Conservation (phyloP, 768 basidiomycete species). For the Royoungia palumana region DNA sequence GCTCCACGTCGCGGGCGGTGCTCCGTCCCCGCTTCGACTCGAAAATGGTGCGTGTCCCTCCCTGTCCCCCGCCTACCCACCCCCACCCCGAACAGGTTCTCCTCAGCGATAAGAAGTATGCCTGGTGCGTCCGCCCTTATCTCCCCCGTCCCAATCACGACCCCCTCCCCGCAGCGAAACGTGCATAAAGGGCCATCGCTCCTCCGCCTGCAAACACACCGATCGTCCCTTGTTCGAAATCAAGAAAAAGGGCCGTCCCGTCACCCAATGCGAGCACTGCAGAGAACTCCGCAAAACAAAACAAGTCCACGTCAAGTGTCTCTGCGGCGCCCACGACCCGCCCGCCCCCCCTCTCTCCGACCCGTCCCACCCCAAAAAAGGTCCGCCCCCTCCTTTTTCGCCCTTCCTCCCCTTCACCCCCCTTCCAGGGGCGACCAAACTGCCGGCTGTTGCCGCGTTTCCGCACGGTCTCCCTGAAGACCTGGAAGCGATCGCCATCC, state of each 20-base stretch:
- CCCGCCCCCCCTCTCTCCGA: conserved; percentile 20
- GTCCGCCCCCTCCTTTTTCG: conserved; percentile 39
- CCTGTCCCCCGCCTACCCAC: neutral
- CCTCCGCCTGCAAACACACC: conserved; percentile 83
- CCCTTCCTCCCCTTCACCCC: conserved; percentile 35
- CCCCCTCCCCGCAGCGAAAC: conserved; percentile 58
- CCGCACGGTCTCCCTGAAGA: conserved; percentile 72
- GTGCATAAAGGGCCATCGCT: conserved; percentile 93
- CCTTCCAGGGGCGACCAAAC: conserved; percentile 55
- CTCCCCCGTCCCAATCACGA: conserved; percentile 6
- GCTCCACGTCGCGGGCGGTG: conserved; percentile 59
- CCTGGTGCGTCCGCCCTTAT: conserved; percentile 53
- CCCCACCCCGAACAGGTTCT: conserved; percentile 46
- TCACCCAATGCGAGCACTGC: conserved; percentile 55
- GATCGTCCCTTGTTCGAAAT: conserved; percentile 85
- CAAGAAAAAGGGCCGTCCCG: conserved; percentile 59
- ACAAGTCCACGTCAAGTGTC: conserved; percentile 45
- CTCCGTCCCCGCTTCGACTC: conserved; percentile 36
- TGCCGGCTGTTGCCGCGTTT: conserved; percentile 72
- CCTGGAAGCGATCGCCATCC: conserved; percentile 50
- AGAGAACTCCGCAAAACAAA: conserved; percentile 44
- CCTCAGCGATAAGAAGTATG: conserved; percentile 75
- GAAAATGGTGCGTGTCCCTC: conserved; percentile 42
- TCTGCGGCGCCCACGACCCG: conserved; percentile 38
- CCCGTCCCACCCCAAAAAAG: conserved; percentile 53